phyloP scores from a whole-genome alignment of 2,329 filamentous ascomycete genomes.

The Penicillium sp. region DNA sequence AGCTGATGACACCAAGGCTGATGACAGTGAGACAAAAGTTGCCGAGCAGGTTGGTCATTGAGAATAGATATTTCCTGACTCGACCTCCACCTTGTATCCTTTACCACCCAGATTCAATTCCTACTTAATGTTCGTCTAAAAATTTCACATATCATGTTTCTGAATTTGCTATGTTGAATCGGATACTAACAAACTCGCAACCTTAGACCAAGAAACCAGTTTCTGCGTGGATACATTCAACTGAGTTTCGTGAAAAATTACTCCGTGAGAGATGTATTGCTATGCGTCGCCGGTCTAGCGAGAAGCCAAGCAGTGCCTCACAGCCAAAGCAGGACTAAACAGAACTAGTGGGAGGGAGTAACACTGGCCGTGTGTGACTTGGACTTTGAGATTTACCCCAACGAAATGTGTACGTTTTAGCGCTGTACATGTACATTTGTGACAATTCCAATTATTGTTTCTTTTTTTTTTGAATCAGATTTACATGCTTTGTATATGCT shows the following conservation, averaged over 20 bases:
- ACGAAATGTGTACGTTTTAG: not conserved
- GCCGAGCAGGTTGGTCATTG: constrained; percentile 36
- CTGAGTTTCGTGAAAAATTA: constrained; percentile 38
- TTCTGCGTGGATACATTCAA: constrained; percentile 28
- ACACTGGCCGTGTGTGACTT: not conserved
- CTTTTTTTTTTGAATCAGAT: not conserved
- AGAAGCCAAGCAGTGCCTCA: constrained; percentile 25
- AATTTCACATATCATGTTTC: not conserved
- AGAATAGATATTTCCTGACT: constrained; percentile 5
- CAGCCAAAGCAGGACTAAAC: constrained; percentile 3
- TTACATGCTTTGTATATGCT: not conserved
- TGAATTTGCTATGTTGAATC: not conserved
- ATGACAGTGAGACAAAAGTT: constrained; percentile 24
- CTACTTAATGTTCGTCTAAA: constrained; percentile 12
- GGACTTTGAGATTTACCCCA: not conserved
- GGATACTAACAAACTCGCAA: not conserved
- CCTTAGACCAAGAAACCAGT: constrained; percentile 11
- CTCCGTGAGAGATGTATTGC: constrained; percentile 40
- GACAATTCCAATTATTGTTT: not conserved
- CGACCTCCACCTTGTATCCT: constrained; percentile 3
- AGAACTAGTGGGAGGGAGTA: not conserved
- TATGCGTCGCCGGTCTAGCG: constrained; percentile 27
- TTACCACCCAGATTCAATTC: not conserved
- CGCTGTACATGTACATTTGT: not conserved
- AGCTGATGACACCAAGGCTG: constrained; percentile 1